Conservation (phyloP, 352 stramenopile species). For the Phytophthora melonis region DNA sequence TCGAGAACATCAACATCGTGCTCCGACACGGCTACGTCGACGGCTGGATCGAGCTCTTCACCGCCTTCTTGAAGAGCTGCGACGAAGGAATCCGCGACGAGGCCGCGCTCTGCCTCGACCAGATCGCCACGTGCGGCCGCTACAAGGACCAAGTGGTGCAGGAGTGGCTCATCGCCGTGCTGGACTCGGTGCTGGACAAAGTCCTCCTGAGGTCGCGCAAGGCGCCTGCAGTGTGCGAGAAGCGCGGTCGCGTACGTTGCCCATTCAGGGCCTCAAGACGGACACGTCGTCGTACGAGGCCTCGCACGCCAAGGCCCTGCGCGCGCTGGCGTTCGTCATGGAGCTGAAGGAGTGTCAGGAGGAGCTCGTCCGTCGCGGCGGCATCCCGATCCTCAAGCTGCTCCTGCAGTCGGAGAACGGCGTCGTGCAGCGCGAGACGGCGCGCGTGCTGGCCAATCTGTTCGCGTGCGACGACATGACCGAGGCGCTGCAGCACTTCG, state of each 20-base stretch:
- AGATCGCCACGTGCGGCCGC: slow-evolving; percentile 50
- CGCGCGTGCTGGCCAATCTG: slow-evolving; percentile 73
- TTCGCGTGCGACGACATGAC: slow-evolving; percentile 66
- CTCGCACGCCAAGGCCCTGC: slow-evolving; percentile 67
- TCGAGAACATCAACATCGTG: slow-evolving; percentile 55
- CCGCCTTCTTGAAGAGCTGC: slow-evolving; percentile 62
- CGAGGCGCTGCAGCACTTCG: slow-evolving; percentile 43
- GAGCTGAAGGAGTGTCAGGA: slow-evolving; percentile 64
- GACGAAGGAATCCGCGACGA: slow-evolving; percentile 56
- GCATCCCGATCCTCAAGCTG: slow-evolving; percentile 63
- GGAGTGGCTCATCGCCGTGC: slow-evolving; percentile 78
- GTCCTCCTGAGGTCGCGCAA: slow-evolving; percentile 52
- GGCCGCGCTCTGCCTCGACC: slow-evolving; percentile 66
- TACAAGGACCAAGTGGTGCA: slow-evolving; percentile 73
- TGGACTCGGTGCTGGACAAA: slow-evolving; percentile 71
- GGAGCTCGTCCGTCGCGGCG: slow-evolving; percentile 59
- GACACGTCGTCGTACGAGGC: slow-evolving; percentile 45
- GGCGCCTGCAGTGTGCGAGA: slow-evolving; percentile 69
- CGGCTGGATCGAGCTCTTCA: slow-evolving; percentile 86
- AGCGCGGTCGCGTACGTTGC: slow-evolving; percentile 65
- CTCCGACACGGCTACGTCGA: slow-evolving; percentile 64
- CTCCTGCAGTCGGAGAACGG: slow-evolving; percentile 53
- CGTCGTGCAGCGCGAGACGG: slow-evolving; percentile 64
- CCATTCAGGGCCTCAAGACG: slow-evolving; percentile 47
- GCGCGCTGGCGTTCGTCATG: slow-evolving; percentile 69